Evolutionary conservation across 2,329 filamentous ascomycete species (phyloP).

Genomic region (Penicillium occitanis): DNA sequence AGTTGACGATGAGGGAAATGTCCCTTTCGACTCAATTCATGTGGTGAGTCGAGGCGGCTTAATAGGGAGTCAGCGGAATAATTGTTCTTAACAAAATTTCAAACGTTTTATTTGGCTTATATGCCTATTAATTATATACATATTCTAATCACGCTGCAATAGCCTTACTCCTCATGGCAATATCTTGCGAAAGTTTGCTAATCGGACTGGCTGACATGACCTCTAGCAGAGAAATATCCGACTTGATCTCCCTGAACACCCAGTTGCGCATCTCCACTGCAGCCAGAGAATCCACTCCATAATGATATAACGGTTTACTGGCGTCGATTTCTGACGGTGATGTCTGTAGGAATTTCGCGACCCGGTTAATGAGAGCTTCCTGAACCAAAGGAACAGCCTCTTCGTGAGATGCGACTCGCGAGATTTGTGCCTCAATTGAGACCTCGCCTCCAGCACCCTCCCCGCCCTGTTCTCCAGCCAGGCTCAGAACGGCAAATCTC

Average conservation of each 20-base stretch:
- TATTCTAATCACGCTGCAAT: background rate
- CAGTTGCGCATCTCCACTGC: background rate
- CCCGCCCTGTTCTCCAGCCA: background rate
- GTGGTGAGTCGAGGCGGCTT: constrained; percentile 27
- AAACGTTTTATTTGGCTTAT: background rate
- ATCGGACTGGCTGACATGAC: background rate
- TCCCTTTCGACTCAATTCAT: constrained; percentile 33
- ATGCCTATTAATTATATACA: background rate
- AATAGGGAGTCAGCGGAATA: background rate
- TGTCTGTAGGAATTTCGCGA: background rate
- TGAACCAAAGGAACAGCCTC: background rate
- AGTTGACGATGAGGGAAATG: constrained; percentile 25
- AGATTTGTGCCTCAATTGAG: background rate
- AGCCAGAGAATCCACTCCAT: background rate
- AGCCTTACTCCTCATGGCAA: background rate
- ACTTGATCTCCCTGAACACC: background rate
- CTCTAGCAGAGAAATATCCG: background rate
- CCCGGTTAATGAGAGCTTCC: background rate
- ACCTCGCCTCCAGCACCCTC: background rate
- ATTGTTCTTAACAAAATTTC: background rate
- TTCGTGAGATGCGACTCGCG: background rate
- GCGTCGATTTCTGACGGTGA: background rate
- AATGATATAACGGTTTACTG: background rate
- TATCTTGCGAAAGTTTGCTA: background rate
- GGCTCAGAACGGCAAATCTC: background rate